Conservation (phyloP, 2,329 filamentous ascomycete genomes). For the Lachnellula cervina region DNA sequence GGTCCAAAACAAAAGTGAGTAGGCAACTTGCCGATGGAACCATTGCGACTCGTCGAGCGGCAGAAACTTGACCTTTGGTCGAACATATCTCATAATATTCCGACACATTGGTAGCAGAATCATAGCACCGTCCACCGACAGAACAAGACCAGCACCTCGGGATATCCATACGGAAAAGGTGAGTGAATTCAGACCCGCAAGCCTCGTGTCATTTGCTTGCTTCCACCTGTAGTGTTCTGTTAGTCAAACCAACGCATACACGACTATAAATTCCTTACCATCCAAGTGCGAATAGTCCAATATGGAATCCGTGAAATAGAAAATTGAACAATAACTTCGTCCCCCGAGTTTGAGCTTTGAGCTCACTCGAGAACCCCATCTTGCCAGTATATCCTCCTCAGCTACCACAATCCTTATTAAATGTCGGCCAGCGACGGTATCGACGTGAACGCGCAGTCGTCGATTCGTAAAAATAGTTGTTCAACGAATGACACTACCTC, state of each 20-base stretch:
- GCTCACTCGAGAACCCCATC: conserved; percentile 22
- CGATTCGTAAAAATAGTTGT: conserved; percentile 24
- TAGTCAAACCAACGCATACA: not conserved
- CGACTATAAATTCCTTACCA: conserved; percentile 55
- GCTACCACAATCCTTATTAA: conserved; percentile 30
- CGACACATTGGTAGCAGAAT: conserved; percentile 94
- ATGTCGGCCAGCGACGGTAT: conserved; percentile 54
- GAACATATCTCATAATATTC: conserved; percentile 76
- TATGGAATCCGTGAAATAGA: conserved; percentile 76
- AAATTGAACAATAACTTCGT: conserved; percentile 74
- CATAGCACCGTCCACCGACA: conserved; percentile 78
- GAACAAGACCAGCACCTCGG: conserved; percentile 80
- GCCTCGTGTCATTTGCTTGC: conserved; percentile 61
- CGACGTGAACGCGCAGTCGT: conserved; percentile 23
- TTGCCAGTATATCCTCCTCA: conserved; percentile 13
- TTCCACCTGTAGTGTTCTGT: conserved; percentile 60
- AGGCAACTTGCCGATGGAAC: conserved; percentile 95
- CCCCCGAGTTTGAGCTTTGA: conserved; percentile 62
- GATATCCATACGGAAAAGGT: conserved; percentile 93
- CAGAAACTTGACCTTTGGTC: conserved; percentile 81
- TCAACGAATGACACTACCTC: conserved; percentile 24
- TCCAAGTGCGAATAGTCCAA: conserved; percentile 74
- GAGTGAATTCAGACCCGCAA: conserved; percentile 76
- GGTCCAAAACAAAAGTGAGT: conserved; percentile 79
- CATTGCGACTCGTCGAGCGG: conserved; percentile 95